Conservation (phyloP, 1,139 yeast genomes). For the Pichia sp. region DNA sequence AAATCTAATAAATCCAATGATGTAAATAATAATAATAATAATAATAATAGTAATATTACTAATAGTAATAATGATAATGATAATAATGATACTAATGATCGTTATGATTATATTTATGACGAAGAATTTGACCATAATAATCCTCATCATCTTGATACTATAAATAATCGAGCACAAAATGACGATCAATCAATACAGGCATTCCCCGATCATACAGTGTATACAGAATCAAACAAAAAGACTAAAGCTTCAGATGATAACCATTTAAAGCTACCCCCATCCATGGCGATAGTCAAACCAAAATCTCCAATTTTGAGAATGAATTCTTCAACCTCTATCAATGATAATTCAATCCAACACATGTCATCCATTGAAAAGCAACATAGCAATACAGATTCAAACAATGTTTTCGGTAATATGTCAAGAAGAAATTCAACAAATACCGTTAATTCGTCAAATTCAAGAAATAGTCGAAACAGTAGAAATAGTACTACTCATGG, state of each 20-base stretch:
- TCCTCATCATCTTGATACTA: neutral
- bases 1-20: constrained; percentile 10
- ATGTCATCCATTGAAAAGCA: constrained; percentile 11
- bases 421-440: constrained; percentile 16
- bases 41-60: neutral
- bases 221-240: neutral
- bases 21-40: neutral
- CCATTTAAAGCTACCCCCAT: constrained; percentile 42
- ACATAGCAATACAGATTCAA: constrained; percentile 8
- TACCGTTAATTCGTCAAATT: constrained; percentile 12
- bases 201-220: neutral
- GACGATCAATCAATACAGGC: neutral
- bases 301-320: constrained; percentile 55
- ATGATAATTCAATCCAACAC: constrained; percentile 15
- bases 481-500: constrained; percentile 11
- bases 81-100: neutral
- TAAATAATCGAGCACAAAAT: neutral
- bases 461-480: constrained; percentile 8
- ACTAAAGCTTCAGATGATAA: constrained; percentile 14
- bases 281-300: constrained; percentile 63
- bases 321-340: constrained; percentile 27
- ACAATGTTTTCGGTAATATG: neutral
- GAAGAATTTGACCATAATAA: constrained; percentile 5
- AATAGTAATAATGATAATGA: constrained; percentile 4
- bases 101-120: constrained; percentile 15